Conservation (phyloP, 495 filamentous ascomycete genomes). For the Penicillium tannophilum region DNA sequence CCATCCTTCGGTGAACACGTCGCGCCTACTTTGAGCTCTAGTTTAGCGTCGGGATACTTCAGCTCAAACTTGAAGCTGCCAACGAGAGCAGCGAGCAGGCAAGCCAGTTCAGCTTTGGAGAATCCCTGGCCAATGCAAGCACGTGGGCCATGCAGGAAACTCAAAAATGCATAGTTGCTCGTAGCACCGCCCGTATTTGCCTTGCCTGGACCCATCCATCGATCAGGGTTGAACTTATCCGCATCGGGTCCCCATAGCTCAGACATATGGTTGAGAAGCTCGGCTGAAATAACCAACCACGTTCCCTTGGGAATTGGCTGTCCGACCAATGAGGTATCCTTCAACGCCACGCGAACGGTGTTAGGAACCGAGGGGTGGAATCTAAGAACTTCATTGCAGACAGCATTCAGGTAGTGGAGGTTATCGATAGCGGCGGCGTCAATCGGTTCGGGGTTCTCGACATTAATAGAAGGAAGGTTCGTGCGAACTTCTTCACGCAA, state of each 20-base stretch:
- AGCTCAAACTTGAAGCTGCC: constrained; percentile 70
- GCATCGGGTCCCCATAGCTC: constrained; percentile 85
- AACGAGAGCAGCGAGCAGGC: constrained; percentile 73
- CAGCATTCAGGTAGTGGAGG: constrained; percentile 61
- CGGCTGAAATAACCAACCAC: constrained; percentile 49
- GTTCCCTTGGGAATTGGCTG: constrained; percentile 59
- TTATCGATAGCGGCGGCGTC: constrained; percentile 53
- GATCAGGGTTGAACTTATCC: constrained; percentile 75
- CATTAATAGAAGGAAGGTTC: constrained; percentile 59
- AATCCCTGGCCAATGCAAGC: constrained; percentile 83
- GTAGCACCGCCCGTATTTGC: constrained; percentile 55
- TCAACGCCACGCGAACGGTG: constrained; percentile 63
- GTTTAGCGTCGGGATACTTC: constrained; percentile 56
- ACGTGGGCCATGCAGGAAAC: constrained; percentile 80
- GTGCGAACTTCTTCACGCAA: constrained; percentile 64
- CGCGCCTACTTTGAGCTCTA: constrained; percentile 60
- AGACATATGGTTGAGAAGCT: constrained; percentile 68
- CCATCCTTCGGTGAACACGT: constrained; percentile 68
- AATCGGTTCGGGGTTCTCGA: constrained; percentile 45
- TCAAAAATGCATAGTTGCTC: constrained; percentile 74
- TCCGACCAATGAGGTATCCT: constrained; percentile 65
- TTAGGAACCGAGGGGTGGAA: constrained; percentile 59
- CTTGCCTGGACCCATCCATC: constrained; percentile 64
- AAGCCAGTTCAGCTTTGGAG: constrained; percentile 81
- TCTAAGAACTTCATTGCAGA: constrained; percentile 62